Evolutionary conservation across 192 early-diverging fungal genomes (phyloP), one percentile per base, ranked within the genome.

Genomic region (Globomyces pollinis-pini): DNA sequence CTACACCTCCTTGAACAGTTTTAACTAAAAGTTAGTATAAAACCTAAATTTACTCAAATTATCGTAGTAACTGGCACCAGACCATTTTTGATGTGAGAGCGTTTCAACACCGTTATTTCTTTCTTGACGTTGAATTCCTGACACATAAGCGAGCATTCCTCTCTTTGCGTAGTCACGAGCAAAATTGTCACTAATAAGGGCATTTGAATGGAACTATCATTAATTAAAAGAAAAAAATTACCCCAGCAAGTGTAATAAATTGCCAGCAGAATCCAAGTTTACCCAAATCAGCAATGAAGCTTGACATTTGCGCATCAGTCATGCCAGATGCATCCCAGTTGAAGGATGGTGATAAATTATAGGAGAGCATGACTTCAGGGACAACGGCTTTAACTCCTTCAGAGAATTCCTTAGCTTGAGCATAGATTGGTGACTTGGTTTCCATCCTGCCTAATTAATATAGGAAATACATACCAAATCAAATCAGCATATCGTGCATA

Each of bases 241-340:
- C 76, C 50, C 94, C 94, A 64, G 85, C 93, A 26, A 98, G 76
- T 15, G 95, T 98, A 64, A 94, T 96, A 69, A 98, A 98, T 74
- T 98, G 93, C 92, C 93, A 98, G 32, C 79, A 80, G 76, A 97
- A 97, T n/a, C 94, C 93, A 7, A 95, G 79, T 67, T 80, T 80
- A 56, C 89, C 92, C 23, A 98, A 77, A 54, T 90, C 83, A 16
- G 69, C 68, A 45, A 95, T 84, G 67, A 88, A 98, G 56, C 68
- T 69, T 36, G 83, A 73, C 78, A 98, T 94, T 67, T 95, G 86
- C 32, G 84, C 72, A 70, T 98, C 95, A 31, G 72, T 84, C 86
- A 95, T 85, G 38, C 93, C 93, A 18, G 95, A 91, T 11, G 92
- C 90, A 66, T 93, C 90, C 92, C 93, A 98, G 85, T 98, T 98